A percentile compares a stretch with the other conserved stretches of the same genome.
These are phyloP conservation scores for Cladosporium cucumerinum DNA, from an alignment of 2,329 filamentous ascomycete species.

Conservation along the genomic window DNA sequence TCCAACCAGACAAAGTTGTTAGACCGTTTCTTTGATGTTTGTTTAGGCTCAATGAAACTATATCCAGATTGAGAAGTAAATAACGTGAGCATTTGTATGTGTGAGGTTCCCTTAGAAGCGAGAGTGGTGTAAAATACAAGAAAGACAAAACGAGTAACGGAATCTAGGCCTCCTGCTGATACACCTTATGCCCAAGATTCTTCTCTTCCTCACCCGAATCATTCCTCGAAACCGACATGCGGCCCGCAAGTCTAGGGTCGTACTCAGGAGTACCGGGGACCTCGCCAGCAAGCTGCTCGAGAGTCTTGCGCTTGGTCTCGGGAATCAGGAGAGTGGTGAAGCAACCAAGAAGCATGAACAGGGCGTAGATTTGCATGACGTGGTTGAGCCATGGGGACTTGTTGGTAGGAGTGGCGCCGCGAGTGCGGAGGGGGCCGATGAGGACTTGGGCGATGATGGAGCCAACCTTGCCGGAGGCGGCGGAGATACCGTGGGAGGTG, in stretches of 20 bases:
- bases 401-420: conserved; percentile 51
- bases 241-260: conserved; percentile 35
- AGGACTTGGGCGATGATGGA: conserved; percentile 50
- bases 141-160: neutral
- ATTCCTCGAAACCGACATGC: neutral
- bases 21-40: too few species aligned
- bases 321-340: conserved; percentile 69
- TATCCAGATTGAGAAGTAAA: too few species aligned
- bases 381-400: conserved; percentile 66
- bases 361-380: conserved; percentile 72
- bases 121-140: too few species aligned
- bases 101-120: too few species aligned
- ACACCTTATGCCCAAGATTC: neutral
- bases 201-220: conserved; percentile 10
- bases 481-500: conserved; percentile 49
- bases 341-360: conserved; percentile 74
- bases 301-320: conserved; percentile 63
- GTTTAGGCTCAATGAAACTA: too few species aligned
- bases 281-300: conserved; percentile 70
- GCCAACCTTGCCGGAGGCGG: conserved; percentile 48
- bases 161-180: neutral
- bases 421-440: conserved; percentile 50
- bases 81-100: too few species aligned
- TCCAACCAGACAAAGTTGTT: too few species aligned
- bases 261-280: conserved; percentile 55